Evolutionary conservation across 371 early-diverging fungal genomes (phyloP), one percentile per base, ranked within the genome.

Genomic region (Neoconidiobolus thromboides): DNA sequence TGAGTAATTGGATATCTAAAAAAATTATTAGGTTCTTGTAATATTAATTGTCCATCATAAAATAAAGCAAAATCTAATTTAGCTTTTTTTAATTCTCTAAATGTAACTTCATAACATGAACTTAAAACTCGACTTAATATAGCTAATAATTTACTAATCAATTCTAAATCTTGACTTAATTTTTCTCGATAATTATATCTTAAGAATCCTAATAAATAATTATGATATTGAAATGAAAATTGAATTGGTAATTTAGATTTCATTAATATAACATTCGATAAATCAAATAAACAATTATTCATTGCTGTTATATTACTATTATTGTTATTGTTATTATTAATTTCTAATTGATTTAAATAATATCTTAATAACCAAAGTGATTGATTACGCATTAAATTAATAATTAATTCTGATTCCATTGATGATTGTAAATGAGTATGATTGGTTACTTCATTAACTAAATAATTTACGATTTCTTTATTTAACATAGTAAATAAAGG

Each of bases 11-110:
- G 73, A 42, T 12, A 65, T 55, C 0, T 73, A 80, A 82, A 73
- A 79, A 73, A 14, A 69, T 62, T 0, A 66, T 61, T 0, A 80
- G 81, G 4, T 64, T 55, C 48, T 76, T 76, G 44, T 74, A 82
- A 79, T 80, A 81, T 79, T 60, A 82, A 78, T 1, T 73, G 74
- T 5, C 80, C 81, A 1, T 77, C 74, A 47, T 73, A 74, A 1
- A 69, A 63, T 38, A 80, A 61, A 51, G 79, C 63, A 44, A 73
- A 63, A 42, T 82, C 83, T 43, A 81, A 71, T 53, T 82, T 82
- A 64, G 78, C 76, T 61, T 81, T 76, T 52, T 78, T 73, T 38
- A 82, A 62, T 55, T 82, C 81, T 41, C 79, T 67, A 63, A 72
- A 73, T 1, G 78, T 72, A 2, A 81, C 62, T 40, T 80, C 79